Evolutionary conservation across 768 basidiomycete species (phyloP), one percentile per base, ranked within the genome.

Genomic region (Lentinula aciculospora): DNA sequence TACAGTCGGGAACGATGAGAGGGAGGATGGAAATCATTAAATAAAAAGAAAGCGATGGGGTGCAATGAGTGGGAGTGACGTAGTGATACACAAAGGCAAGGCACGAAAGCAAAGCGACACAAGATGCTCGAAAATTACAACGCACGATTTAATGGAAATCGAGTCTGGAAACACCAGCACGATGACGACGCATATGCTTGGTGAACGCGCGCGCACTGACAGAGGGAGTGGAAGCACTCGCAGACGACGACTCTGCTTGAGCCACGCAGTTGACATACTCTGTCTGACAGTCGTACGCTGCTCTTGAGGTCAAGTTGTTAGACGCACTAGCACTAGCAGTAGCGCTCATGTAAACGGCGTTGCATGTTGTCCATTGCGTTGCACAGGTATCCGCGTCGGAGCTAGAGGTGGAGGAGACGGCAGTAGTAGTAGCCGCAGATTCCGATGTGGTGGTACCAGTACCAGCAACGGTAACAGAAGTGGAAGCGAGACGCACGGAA

Each of bases 141-240:
- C 13, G 44, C 19, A 15, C 23, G 19, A n/a, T 25, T 53, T 34
- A 53, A 27, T 53, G 51, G 23, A 39, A 53, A 9, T 40, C 51
- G 19, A 53, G 34, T 5, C 51, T 53, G 6, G 51, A 53, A 32
- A 53, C 23, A 19, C 51, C 51, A 9, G 51, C n/a, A 27, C 39
- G 51, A 39, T 53, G 51, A 53, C 51, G 51, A 13, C 51, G 51
- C 7, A 53, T 34, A 25, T 53, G 51, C 13, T 27, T 36, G n/a
- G 23, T 36, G 25, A 53, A 53, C 13, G 51, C 32, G 13, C 51
- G 51, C 21, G 51, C 3, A 25, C 21, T 39, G 13, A 53, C 51
- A 4, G 15, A 8, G 19, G 49, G 49, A 50, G 31, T 34, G 12
- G 51, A 9, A 50, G 48, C 32, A n/a, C 31, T 21, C 4, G 29